phyloP scores from a whole-genome alignment of 352 stramenopile genomes.

The Phytophthora citrophthora region DNA sequence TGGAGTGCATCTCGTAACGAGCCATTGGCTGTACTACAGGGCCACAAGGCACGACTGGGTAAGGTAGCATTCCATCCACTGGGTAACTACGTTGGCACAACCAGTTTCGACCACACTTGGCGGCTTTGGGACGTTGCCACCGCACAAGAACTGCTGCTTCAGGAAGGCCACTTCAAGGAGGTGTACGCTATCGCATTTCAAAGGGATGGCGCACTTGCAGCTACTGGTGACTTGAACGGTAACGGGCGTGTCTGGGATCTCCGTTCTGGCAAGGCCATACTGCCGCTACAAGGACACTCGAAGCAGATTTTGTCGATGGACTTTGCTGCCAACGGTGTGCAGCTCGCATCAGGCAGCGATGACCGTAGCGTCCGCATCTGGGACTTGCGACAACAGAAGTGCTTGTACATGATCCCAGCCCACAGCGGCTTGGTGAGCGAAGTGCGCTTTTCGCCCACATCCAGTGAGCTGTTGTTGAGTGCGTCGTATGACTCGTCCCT shows the following conservation, averaged over 20 bases:
- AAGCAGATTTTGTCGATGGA: slow-evolving; percentile 95
- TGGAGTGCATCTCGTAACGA: slow-evolving; percentile 69
- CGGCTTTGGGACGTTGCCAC: slow-evolving; percentile 97
- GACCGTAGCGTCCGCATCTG: slow-evolving; percentile 97
- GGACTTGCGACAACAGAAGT: slow-evolving; percentile 94
- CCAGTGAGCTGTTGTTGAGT: slow-evolving; percentile 90
- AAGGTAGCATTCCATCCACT: slow-evolving; percentile 95
- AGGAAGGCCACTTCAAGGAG: slow-evolving; percentile 97
- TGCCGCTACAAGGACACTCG: slow-evolving; percentile 92
- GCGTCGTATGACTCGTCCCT: slow-evolving; percentile 95
- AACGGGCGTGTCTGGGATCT: slow-evolving; percentile 97
- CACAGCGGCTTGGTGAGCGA: slow-evolving; percentile 96
- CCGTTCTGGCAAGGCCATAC: slow-evolving; percentile 93
- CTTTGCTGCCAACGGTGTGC: slow-evolving; percentile 94
- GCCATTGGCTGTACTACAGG: slow-evolving; percentile 64
- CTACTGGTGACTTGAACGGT: slow-evolving; percentile 95
- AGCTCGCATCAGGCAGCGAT: slow-evolving; percentile 94
- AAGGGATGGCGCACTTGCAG: slow-evolving; percentile 92
- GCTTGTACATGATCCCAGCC: slow-evolving; percentile 93
- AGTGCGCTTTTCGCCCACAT: slow-evolving; percentile 84
- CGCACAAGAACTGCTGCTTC: slow-evolving; percentile 91
- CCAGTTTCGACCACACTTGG: slow-evolving; percentile 98
- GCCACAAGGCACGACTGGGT: slow-evolving; percentile 76
- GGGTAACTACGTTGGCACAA: slow-evolving; percentile 93
- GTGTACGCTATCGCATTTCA: slow-evolving; percentile 97